phyloP scores from a whole-genome alignment of 2,329 filamentous ascomycete species.

The Ceratocystis ficicola region DNA sequence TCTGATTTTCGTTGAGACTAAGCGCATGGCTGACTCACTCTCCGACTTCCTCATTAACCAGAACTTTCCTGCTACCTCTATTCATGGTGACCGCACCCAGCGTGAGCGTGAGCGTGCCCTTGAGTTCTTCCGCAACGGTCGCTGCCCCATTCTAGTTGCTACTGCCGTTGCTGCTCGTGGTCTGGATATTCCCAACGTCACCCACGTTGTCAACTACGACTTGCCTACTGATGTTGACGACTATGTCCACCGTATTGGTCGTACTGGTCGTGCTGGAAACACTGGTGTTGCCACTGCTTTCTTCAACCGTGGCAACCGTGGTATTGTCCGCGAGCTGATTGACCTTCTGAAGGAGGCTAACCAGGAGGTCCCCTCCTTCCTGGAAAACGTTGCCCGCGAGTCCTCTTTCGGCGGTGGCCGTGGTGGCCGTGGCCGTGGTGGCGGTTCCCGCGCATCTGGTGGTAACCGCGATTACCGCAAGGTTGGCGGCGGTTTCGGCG shows the following conservation, averaged over 20 bases:
- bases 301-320: slow-evolving; percentile 99
- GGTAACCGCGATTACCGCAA: slow-evolving; percentile 84
- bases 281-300: slow-evolving; percentile 97
- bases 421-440: slow-evolving; percentile 47
- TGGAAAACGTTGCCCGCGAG: slow-evolving; percentile 95
- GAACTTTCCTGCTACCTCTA: slow-evolving; percentile 94
- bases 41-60: slow-evolving; percentile 99
- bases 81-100: slow-evolving; percentile 96
- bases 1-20: slow-evolving; percentile 97
- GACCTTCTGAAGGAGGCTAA: slow-evolving; percentile 99
- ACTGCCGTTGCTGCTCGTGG: slow-evolving; percentile 88
- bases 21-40: slow-evolving; percentile 96
- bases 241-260: slow-evolving; percentile 98
- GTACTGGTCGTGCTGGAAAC: slow-evolving; percentile 98
- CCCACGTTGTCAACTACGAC: slow-evolving; percentile 97
- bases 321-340: slow-evolving; percentile 89
- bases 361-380: slow-evolving; percentile 86
- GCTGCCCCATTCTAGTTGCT: slow-evolving; percentile 91
- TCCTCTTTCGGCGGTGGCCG: slow-evolving; percentile 64
- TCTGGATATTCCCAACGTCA: slow-evolving; percentile 91
- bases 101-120: slow-evolving; percentile 96
- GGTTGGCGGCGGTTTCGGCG: slow-evolving; percentile 36
- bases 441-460: slow-evolving; percentile 54
- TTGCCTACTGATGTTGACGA: slow-evolving; percentile 98
- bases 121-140: slow-evolving; percentile 92